Conservation (phyloP, 768 basidiomycete genomes). For the Asterophora lycoperdoides region DNA sequence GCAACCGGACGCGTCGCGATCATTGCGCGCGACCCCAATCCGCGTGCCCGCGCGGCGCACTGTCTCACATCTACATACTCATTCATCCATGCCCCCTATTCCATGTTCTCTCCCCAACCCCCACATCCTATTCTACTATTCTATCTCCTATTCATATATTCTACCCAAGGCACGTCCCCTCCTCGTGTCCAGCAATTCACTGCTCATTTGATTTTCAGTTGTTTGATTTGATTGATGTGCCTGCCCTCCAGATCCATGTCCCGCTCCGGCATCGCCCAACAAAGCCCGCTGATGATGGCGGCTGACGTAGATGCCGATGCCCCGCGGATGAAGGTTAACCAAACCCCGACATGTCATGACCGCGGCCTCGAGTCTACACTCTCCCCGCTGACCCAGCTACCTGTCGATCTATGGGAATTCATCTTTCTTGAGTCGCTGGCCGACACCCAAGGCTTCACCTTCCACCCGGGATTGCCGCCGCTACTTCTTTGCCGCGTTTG, state of each 20-base stretch:
- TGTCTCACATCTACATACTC: no score
- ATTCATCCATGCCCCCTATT: background rate
- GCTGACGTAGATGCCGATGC: background rate
- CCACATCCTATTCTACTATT: background rate
- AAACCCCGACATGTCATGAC: constrained; percentile 1
- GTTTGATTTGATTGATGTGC: background rate
- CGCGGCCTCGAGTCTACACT: background rate
- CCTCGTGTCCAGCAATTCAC: background rate
- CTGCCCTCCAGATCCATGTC: background rate
- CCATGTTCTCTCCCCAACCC: no score
- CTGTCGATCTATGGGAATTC: constrained; percentile 28
- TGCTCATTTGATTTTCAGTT: background rate
- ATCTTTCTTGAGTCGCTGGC: constrained; percentile 28
- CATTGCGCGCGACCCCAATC: no score
- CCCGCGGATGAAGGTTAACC: background rate
- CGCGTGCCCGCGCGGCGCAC: no score
- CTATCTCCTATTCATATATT: background rate
- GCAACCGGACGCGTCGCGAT: no score
- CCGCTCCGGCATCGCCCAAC: background rate
- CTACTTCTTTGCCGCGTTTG: constrained; percentile 40
- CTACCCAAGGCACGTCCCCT: background rate
- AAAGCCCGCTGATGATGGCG: background rate
- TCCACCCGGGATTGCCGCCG: constrained; percentile 21
- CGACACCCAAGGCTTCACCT: constrained; percentile 4
- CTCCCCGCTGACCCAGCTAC: constrained; percentile 15